Evolutionary conservation across 2,329 filamentous ascomycete species (phyloP).

Genomic region (Diatrype stigma): DNA sequence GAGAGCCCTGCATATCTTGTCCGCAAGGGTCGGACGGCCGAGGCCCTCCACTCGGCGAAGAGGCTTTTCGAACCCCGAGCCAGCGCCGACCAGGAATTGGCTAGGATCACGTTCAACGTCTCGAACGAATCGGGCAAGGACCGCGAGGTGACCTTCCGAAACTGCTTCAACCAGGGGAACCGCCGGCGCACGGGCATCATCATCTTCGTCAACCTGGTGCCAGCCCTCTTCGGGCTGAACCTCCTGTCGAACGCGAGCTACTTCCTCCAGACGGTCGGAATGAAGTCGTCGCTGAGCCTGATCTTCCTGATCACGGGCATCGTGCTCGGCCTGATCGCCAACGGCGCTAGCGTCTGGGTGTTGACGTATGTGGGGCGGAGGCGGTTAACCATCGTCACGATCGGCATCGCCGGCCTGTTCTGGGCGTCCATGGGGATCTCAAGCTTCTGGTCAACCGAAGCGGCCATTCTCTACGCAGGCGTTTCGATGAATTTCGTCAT

Average conservation of each 20-base stretch:
- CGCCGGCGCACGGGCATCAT: constrained; percentile 38
- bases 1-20: constrained; percentile 49
- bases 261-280: constrained; percentile 32
- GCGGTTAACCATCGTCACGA: constrained; percentile 31
- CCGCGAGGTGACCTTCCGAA: constrained; percentile 30
- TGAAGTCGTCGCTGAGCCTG: constrained; percentile 28
- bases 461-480: constrained; percentile 35
- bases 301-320: constrained; percentile 43
- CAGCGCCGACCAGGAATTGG: constrained; percentile 36
- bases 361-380: constrained; percentile 37
- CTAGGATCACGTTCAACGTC: constrained; percentile 44
- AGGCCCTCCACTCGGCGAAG: constrained; percentile 42
- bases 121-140: constrained; percentile 33
- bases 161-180: constrained; percentile 41
- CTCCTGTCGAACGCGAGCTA: constrained; percentile 41
- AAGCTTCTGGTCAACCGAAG: constrained; percentile 35
- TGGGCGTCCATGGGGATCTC: constrained; percentile 45
- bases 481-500: constrained; percentile 40
- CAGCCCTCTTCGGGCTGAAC: constrained; percentile 41
- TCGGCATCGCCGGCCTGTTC: constrained; percentile 29
- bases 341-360: constrained; percentile 40
- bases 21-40: constrained; percentile 32
- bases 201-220: constrained; percentile 37
- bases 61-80: constrained; percentile 41
- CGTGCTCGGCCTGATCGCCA: constrained; percentile 39